Percentiles rank a stretch among this genome's conserved stretches.
Conservation (phyloP, 306 rosid genomes). For the Potentilla sterilis region DNA sequence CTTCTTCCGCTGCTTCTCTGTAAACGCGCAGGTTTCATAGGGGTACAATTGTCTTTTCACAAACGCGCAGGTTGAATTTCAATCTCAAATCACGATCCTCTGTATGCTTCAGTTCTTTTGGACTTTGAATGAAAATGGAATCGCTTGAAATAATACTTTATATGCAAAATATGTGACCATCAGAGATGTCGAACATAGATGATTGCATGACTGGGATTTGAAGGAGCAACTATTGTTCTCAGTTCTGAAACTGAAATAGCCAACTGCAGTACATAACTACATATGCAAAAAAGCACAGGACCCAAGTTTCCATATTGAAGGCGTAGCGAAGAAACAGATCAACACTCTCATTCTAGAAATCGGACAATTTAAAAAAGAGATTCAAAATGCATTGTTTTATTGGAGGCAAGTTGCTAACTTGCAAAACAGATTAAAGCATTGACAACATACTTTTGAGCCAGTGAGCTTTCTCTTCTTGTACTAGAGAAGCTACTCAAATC, state of each 20-base stretch:
- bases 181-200: too few species aligned
- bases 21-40: too few species aligned
- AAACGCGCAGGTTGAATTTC: too few species aligned
- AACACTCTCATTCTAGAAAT: neutral
- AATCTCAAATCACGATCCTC: too few species aligned
- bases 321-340: too few species aligned
- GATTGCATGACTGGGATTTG: too few species aligned
- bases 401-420: neutral
- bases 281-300: neutral
- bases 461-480: neutral
- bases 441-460: neutral
- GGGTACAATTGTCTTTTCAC: too few species aligned
- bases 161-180: too few species aligned
- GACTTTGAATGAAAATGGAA: too few species aligned
- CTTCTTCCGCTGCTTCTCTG: too few species aligned
- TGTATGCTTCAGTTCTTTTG: too few species aligned
- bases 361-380: neutral
- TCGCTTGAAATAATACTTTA: too few species aligned
- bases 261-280: neutral
- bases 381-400: neutral
- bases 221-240: neutral
- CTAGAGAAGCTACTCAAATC: neutral
- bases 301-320: neutral
- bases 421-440: neutral
- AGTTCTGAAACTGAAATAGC: neutral